Evolutionary conservation across 331 rosid genomes (phyloP).

Genomic region (Prunus yedoensis): DNA sequence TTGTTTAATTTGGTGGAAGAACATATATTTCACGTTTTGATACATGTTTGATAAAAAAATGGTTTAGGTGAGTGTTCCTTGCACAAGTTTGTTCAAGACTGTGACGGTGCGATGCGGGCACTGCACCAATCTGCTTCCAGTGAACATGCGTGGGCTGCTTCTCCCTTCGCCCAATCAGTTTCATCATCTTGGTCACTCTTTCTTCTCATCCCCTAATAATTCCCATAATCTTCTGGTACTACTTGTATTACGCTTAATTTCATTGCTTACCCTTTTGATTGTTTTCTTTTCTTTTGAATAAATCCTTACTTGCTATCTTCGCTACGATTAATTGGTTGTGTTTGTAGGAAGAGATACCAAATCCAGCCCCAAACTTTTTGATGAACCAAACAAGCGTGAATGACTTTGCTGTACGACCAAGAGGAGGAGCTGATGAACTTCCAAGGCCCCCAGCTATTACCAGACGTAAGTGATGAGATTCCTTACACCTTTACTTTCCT

Average conservation of each 20-base stretch:
- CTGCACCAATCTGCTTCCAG: conserved; percentile 92
- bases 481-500: neutral
- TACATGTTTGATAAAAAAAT: too few species aligned
- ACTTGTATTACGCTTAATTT: neutral
- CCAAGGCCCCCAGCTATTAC: conserved; percentile 73
- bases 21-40: too few species aligned
- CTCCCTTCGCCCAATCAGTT: conserved; percentile 81
- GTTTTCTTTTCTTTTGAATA: neutral
- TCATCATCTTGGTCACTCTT: conserved; percentile 76
- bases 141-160: conserved; percentile 85
- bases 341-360: conserved; percentile 75
- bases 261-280: neutral
- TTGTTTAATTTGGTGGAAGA: neutral
- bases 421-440: conserved; percentile 53
- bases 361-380: conserved; percentile 54
- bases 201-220: conserved; percentile 58
- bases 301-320: too few species aligned
- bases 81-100: conserved; percentile 91
- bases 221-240: conserved; percentile 72
- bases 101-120: conserved; percentile 96
- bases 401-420: conserved; percentile 54
- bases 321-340: neutral
- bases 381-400: conserved; percentile 49
- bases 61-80: conserved; percentile 87
- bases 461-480: conserved; percentile 56